A percentile compares a stretch with the other conserved stretches of the same genome.
Evolutionary conservation across 2,329 filamentous ascomycete genomes (phyloP).

Genomic region (Cytospora paraplurivora): DNA sequence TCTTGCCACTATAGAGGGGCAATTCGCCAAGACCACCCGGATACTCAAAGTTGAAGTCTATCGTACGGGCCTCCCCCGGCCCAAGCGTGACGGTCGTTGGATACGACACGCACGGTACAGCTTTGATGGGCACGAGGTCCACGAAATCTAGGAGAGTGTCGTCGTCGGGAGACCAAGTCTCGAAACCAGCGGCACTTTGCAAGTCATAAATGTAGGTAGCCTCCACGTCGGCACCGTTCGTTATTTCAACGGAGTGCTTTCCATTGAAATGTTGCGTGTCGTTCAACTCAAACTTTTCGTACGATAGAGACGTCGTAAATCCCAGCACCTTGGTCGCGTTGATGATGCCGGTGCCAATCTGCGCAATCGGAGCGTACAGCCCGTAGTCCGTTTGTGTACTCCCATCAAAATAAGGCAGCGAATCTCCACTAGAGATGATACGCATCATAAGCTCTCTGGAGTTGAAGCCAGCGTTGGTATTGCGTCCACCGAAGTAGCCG

Average conservation of each 20-base stretch:
- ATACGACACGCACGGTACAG: conserved; percentile 13
- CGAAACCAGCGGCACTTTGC: conserved; percentile 22
- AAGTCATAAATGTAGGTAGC: conserved; percentile 23
- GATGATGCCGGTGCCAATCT: conserved; percentile 50
- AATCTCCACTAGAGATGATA: conserved; percentile 14
- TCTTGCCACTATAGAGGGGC: conserved; percentile 41
- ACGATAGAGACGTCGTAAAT: conserved; percentile 43
- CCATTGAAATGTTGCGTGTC: conserved; percentile 48
- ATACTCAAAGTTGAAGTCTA: conserved; percentile 30
- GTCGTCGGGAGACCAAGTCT: conserved; percentile 10
- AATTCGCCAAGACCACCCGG: conserved; percentile 36
- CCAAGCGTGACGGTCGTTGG: conserved; percentile 12
- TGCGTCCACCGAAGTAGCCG: conserved; percentile 25
- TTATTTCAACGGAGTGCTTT: conserved; percentile 22
- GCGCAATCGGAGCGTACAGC: conserved; percentile 43
- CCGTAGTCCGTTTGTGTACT: conserved; percentile 22
- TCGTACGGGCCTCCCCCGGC: conserved; percentile 17
- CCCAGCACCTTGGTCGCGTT: conserved; percentile 49
- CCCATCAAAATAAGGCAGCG: conserved; percentile 16
- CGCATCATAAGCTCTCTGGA: conserved; percentile 19
- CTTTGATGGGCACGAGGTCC: conserved; percentile 18
- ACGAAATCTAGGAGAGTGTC: conserved; percentile 2
- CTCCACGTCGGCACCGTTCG: conserved; percentile 19
- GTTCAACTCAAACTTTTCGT: conserved; percentile 48
- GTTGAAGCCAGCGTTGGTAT: conserved; percentile 14